Percentiles rank a stretch among this genome's conserved stretches.
These are phyloP conservation scores for Mycena filopes DNA, from an alignment of 768 basidiomycete species.

Conservation along the genomic window DNA sequence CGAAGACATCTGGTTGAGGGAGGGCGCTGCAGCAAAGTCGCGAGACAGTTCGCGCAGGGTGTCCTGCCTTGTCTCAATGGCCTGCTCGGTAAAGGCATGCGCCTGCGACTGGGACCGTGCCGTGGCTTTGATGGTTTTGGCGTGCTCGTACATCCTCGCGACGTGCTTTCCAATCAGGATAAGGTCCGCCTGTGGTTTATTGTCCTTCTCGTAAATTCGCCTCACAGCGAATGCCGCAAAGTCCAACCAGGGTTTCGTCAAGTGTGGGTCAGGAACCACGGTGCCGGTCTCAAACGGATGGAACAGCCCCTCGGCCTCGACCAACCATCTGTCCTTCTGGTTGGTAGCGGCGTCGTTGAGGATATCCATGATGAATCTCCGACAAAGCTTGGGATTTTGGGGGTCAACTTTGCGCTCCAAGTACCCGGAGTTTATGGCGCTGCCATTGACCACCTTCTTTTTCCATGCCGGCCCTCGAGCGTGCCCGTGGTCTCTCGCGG, in stretches of 20 bases:
- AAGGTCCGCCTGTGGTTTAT: constrained; percentile 47
- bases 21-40: constrained; percentile 49
- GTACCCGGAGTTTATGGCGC: constrained; percentile 20
- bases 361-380: constrained; percentile 45
- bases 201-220: constrained; percentile 28
- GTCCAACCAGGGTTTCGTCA: constrained; percentile 50
- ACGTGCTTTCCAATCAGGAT: constrained; percentile 54
- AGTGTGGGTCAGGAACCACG: constrained; percentile 34
- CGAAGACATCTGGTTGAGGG: constrained; percentile 36
- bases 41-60: constrained; percentile 54
- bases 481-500: constrained; percentile 38
- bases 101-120: background rate
- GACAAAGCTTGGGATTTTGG: constrained; percentile 25
- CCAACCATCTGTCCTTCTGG: constrained; percentile 32
- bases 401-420: constrained; percentile 29
- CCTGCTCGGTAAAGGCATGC: constrained; percentile 47
- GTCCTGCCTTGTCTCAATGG: constrained; percentile 62
- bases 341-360: constrained; percentile 27
- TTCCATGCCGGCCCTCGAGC: constrained; percentile 38
- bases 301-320: constrained; percentile 37
- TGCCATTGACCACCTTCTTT: constrained; percentile 5
- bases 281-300: constrained; percentile 5
- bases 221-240: constrained; percentile 39
- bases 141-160: constrained; percentile 37
- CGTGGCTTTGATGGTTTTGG: constrained; percentile 12